A percentile compares a stretch with the other conserved stretches of the same genome.
Conservation (phyloP, 129 eudicot genomes). For the Centaurea solstitialis region DNA sequence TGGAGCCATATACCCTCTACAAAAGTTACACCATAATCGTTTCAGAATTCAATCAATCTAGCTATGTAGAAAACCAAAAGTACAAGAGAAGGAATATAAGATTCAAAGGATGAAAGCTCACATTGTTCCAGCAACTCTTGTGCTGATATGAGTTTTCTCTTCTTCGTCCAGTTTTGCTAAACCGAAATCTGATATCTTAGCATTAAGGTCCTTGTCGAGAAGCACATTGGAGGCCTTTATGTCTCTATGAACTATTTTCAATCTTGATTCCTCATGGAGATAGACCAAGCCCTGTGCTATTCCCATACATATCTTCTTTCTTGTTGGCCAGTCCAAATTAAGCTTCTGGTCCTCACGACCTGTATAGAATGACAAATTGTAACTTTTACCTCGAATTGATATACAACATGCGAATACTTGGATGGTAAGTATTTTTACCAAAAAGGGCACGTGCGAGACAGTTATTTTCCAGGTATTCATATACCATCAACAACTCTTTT, state of each 20-base stretch:
- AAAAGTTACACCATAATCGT: slow-evolving; percentile 13
- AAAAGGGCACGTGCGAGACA: not conserved
- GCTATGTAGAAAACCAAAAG: not conserved
- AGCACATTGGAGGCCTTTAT: not conserved
- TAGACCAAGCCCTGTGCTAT: slow-evolving; percentile 63
- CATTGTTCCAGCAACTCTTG: not conserved
- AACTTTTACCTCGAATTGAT: slow-evolving; percentile 32
- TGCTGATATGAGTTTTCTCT: not conserved
- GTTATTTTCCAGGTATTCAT: not conserved
- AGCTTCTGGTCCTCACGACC: not conserved
- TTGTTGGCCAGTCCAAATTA: slow-evolving; percentile 38
- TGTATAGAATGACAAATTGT: not conserved
- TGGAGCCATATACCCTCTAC: slow-evolving; percentile 97
- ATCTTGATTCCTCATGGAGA: not conserved
- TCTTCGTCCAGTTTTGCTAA: not conserved
- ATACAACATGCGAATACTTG: slow-evolving; percentile 21
- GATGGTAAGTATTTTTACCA: slow-evolving; percentile 8
- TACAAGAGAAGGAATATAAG: not conserved
- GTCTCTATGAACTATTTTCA: not conserved
- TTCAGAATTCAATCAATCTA: not conserved
- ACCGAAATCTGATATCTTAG: not conserved
- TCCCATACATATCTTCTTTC: slow-evolving; percentile 58
- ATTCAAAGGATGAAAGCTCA: not conserved
- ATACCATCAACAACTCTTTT: not conserved
- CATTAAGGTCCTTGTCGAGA: not conserved